Evolutionary conservation across 2,329 filamentous ascomycete genomes (phyloP).

Genomic region (Fusarium incarnatum): DNA sequence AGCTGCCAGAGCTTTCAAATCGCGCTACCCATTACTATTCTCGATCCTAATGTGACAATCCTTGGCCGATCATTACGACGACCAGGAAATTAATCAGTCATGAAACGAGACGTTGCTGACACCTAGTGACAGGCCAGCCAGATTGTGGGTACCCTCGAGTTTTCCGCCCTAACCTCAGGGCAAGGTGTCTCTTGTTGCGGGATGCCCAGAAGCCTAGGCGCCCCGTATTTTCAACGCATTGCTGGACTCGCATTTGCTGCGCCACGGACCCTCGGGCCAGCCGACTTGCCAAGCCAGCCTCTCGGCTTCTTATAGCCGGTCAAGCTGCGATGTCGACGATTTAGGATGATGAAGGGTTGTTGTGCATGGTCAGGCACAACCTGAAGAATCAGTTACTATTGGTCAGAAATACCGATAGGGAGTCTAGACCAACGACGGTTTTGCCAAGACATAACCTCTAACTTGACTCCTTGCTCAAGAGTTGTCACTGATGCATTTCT

Average conservation of each 20-base stretch:
- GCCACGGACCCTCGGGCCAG: constrained; percentile 47
- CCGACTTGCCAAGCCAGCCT: constrained; percentile 49
- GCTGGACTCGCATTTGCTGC: constrained; percentile 44
- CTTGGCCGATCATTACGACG: not conserved
- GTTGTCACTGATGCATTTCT: constrained; percentile 38
- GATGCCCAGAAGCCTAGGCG: constrained; percentile 41
- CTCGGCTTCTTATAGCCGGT: constrained; percentile 49
- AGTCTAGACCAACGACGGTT: constrained; percentile 25
- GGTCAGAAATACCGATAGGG: constrained; percentile 18
- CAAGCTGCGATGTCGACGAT: constrained; percentile 40
- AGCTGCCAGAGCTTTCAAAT: not conserved
- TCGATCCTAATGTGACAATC: not conserved
- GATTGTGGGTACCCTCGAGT: constrained; percentile 39
- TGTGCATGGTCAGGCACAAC: constrained; percentile 24
- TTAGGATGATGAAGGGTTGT: constrained; percentile 33
- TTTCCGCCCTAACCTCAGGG: constrained; percentile 42
- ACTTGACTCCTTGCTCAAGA: constrained; percentile 4
- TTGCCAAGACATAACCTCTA: constrained; percentile 32
- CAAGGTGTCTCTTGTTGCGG: constrained; percentile 38
- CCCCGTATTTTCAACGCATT: constrained; percentile 46
- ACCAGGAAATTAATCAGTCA: constrained; percentile 8
- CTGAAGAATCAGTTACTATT: constrained; percentile 26
- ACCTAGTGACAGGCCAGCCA: constrained; percentile 27
- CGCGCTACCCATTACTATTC: not conserved
- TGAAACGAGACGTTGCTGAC: constrained; percentile 31